These are phyloP conservation scores for Talaromyces borbonicus DNA, from an alignment of 495 filamentous ascomycete genomes.

Conservation along the genomic window DNA sequence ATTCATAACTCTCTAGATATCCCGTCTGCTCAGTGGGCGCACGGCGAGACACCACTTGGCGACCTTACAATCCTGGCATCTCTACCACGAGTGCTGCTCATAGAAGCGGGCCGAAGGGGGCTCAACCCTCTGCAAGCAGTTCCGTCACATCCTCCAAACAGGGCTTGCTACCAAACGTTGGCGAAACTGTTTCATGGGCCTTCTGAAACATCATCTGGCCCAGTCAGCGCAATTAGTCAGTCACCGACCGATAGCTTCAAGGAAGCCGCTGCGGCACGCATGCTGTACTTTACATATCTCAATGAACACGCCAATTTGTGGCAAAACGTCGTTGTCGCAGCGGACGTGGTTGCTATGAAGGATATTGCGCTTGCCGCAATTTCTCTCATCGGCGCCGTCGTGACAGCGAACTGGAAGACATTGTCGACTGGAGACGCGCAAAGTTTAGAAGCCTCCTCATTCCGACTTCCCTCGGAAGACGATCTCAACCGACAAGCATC, in stretches of 20 bases:
- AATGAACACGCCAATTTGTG: conserved; percentile 42
- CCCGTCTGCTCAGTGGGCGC: conserved; percentile 39
- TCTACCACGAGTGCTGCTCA: conserved; percentile 44
- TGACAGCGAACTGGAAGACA: conserved; percentile 45
- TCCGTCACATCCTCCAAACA: conserved; percentile 38
- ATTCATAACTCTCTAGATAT: conserved; percentile 35
- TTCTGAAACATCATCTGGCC: conserved; percentile 19
- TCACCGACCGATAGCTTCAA: conserved; percentile 29
- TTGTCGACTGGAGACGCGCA: conserved; percentile 17
- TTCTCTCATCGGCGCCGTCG: conserved; percentile 40
- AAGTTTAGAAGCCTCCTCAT: conserved; percentile 17
- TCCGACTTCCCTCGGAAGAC: conserved; percentile 34
- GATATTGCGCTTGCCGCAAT: conserved; percentile 49
- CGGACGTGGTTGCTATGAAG: conserved; percentile 48
- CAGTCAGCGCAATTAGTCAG: conserved; percentile 23
- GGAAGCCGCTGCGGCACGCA: conserved; percentile 46
- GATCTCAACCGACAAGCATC: conserved; percentile 27
- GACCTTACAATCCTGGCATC: conserved; percentile 48
- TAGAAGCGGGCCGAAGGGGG: conserved; percentile 37
- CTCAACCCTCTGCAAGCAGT: conserved; percentile 39
- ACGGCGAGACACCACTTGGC: conserved; percentile 38
- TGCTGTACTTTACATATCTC: conserved; percentile 46
- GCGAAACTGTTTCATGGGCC: conserved; percentile 49
- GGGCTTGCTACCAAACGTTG: conserved; percentile 44
- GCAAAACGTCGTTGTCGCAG: conserved; percentile 38